A percentile compares a stretch with the other conserved stretches of the same genome.
phyloP scores from a whole-genome alignment of 176 grass and related monocot genomes.

The Oryza meridionalis region DNA sequence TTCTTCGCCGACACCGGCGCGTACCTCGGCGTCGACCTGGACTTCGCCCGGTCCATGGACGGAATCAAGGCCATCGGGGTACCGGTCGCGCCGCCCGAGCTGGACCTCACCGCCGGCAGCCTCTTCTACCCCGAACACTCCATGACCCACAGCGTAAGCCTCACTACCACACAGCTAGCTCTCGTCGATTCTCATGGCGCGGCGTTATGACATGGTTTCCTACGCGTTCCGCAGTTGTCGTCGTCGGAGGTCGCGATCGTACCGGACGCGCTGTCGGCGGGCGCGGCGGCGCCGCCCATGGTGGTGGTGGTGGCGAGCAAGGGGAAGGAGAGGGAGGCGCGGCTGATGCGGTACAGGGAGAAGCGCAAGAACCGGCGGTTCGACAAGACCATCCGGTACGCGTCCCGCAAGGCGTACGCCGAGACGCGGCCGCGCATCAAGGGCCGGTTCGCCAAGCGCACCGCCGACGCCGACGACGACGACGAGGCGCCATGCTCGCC shows the following conservation, averaged over 20 bases:
- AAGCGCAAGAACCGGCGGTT: slow-evolving; percentile 87
- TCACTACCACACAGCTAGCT: neutral
- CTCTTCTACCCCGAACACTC: slow-evolving; percentile 49
- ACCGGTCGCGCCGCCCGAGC: slow-evolving; percentile 32
- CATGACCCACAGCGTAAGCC: slow-evolving; percentile 52
- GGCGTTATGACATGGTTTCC: neutral
- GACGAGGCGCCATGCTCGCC: slow-evolving; percentile 21
- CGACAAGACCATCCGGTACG: slow-evolving; percentile 87
- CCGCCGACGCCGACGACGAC: slow-evolving; percentile 30
- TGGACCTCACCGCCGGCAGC: slow-evolving; percentile 22
- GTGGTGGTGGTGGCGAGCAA: slow-evolving; percentile 29
- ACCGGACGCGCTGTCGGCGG: slow-evolving; percentile 45
- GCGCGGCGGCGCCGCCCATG: neutral
- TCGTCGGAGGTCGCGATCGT: slow-evolving; percentile 54
- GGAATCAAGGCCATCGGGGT: slow-evolving; percentile 55
- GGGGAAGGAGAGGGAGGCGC: slow-evolving; percentile 67
- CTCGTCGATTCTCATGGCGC: too few relatives aligned
- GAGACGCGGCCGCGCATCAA: slow-evolving; percentile 85
- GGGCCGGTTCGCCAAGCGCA: slow-evolving; percentile 79
- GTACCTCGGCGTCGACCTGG: slow-evolving; percentile 53
- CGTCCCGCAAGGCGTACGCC: slow-evolving; percentile 87
- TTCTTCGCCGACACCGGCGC: slow-evolving; percentile 45
- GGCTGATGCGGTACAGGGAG: slow-evolving; percentile 85
- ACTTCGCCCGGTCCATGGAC: slow-evolving; percentile 51
- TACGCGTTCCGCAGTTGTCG: slow-evolving; percentile 32